phyloP scores from a whole-genome alignment of 1,284 basidiomycete species.

The Earliella scabrosa region DNA sequence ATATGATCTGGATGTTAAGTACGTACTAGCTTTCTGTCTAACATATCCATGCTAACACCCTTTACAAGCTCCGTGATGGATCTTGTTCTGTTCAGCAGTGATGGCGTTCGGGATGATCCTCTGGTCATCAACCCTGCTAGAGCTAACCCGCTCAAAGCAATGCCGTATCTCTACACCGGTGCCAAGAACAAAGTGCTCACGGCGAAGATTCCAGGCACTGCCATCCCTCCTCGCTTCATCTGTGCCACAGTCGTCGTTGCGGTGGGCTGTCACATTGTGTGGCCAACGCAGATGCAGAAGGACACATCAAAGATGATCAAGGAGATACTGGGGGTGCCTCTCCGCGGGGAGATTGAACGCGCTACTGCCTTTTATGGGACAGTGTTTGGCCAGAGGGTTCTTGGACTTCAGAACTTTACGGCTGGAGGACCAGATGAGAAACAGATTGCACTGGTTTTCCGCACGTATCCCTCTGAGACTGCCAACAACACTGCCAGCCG shows the following conservation, averaged over 20 bases:
- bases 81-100: background rate
- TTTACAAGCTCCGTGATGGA: too few relatives aligned
- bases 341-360: background rate
- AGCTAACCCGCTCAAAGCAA: too few relatives aligned
- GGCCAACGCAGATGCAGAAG: background rate
- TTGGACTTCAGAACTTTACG: background rate
- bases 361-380: background rate
- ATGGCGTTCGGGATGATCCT: too few relatives aligned
- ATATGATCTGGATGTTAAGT: background rate
- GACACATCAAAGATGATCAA: background rate
- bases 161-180: background rate
- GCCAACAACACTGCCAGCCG: background rate
- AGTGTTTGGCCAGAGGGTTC: background rate
- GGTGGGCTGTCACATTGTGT: background rate
- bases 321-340: background rate
- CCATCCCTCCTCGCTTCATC: background rate
- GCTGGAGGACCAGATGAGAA: background rate
- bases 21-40: background rate
- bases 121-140: too few relatives aligned
- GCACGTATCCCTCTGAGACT: background rate
- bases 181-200: background rate
- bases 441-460: background rate
- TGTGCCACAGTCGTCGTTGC: background rate
- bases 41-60: background rate
- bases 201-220: too few relatives aligned